Percentiles rank a stretch among this genome's conserved stretches.
Conservation (phyloP, 306 rosid species). For the Bauhinia variegata region DNA sequence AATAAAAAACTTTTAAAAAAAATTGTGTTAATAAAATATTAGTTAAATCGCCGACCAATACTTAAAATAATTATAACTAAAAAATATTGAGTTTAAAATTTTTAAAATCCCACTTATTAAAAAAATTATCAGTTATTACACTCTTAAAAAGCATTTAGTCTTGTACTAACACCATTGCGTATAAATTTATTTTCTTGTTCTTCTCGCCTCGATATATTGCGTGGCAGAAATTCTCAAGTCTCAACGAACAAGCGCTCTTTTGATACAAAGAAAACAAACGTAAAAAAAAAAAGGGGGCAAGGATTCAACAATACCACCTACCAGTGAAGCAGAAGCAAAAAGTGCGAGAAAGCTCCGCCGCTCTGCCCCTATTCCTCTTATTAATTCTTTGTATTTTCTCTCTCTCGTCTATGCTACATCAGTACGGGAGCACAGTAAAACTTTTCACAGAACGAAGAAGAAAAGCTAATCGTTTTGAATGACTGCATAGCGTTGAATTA, state of each 20-base stretch:
- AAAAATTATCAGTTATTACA: no score
- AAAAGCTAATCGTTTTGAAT: background rate
- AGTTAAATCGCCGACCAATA: no score
- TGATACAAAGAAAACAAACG: background rate
- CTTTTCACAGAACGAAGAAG: conserved; percentile 9
- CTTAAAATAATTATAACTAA: no score
- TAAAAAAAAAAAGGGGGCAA: conserved; percentile 25
- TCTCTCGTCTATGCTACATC: background rate
- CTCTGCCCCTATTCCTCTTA: background rate
- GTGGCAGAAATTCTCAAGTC: conserved; percentile 12
- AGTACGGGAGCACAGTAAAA: background rate
- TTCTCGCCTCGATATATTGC: background rate
- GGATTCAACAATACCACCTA: conserved; percentile 33
- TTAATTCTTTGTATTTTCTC: no score
- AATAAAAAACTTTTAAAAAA: no score
- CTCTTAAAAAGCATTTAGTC: no score
- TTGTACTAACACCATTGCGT: no score
- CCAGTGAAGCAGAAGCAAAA: conserved; percentile 28
- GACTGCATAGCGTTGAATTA: conserved; percentile 2
- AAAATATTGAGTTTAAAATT: no score
- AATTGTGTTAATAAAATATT: no score
- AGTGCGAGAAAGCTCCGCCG: background rate
- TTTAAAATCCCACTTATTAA: no score
- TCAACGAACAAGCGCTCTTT: background rate
- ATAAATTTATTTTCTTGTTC: no score